Percentiles rank a stretch among this genome's conserved stretches.
Conservation (phyloP, 768 basidiomycete genomes). For the Mycena vulgaris region DNA sequence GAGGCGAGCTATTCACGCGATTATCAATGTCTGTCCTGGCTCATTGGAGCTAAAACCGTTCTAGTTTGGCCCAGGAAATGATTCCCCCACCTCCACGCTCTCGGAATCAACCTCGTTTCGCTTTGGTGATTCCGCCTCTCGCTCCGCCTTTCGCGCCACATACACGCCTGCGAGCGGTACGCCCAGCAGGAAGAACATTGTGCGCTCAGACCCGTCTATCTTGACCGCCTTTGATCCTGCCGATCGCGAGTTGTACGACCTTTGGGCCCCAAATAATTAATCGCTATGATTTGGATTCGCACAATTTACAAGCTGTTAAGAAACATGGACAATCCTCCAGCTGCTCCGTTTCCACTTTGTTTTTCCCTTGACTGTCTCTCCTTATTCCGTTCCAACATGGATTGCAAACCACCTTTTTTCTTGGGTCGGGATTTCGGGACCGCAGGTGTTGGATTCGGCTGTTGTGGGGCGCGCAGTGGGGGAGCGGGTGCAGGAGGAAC, state of each 20-base stretch:
- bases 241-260: conserved; percentile 83
- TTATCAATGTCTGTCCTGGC: neutral
- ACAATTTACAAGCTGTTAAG: conserved; percentile 32
- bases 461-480: conserved; percentile 25
- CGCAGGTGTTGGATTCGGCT: neutral
- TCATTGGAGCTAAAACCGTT: neutral
- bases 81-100: conserved; percentile 52
- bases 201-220: conserved; percentile 78
- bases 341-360: conserved; percentile 43
- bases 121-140: conserved; percentile 46
- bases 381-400: conserved; percentile 75
- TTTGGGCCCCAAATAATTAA: conserved; percentile 76
- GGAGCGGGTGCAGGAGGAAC: neutral
- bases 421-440: conserved; percentile 59
- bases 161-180: conserved; percentile 46
- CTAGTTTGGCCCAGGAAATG: conserved; percentile 33
- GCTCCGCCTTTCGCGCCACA: conserved; percentile 49
- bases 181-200: conserved; percentile 55
- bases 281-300: conserved; percentile 60
- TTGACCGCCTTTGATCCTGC: conserved; percentile 82
- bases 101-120: conserved; percentile 48
- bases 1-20: conserved; percentile 33
- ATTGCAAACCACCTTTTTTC: conserved; percentile 71
- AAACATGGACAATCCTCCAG: conserved; percentile 38
- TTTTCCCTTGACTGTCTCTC: conserved; percentile 64